Base-by-base conservation (phyloP, 805 yeast genomes). In the Candida ponderosae region DNA sequence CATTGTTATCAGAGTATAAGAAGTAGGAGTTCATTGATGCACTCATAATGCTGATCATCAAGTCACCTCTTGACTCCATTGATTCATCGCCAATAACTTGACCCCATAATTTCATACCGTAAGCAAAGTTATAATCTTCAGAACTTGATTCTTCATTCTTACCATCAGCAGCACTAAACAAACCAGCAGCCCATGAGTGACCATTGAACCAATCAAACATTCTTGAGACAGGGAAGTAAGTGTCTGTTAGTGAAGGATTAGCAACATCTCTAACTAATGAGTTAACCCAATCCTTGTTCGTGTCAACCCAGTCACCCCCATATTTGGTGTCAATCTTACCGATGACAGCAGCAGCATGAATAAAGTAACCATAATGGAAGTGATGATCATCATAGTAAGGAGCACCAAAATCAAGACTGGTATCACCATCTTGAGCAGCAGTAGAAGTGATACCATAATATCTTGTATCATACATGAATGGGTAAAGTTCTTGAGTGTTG, bases 321-420 rank as follows among this genome's bases (percentile, higher is more conserved):
- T 52, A 49, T 20, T 60, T 56, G 4, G 46, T 40, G 53, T 85
- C 94, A 15, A 79, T 74, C 38, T 74, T 57, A n/a, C 81, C 89
- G 33, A 84, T 72, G 17, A 82, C 64, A 1, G 94, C 88, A 6
- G 94, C 94, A 1, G 94, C 83, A 54, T 84, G 89, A 34, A 85
- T 69, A 47, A 77, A 80, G 57, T 84, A 86, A 10, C 93, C 93
- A 51, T 81, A 86, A 56, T 86, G 94, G 71, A 84, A 86, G 54
- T 85, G 93, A 50, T 86, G 95, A 51, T 86, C 95, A 48, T 85
- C 84, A 60, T 84, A 85, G 55, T 74, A 81, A 18, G 83, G 73
- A 54, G 81, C 72, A 33, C 94, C 95, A 54, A 69, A 86, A 50
- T 78, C 81, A 29, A 66, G 67, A 30, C 61, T 59, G 18, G 68